These are phyloP conservation scores for Colletotrichum tamarilloi DNA, from an alignment of 2,329 filamentous ascomycete genomes.

Conservation along the genomic window DNA sequence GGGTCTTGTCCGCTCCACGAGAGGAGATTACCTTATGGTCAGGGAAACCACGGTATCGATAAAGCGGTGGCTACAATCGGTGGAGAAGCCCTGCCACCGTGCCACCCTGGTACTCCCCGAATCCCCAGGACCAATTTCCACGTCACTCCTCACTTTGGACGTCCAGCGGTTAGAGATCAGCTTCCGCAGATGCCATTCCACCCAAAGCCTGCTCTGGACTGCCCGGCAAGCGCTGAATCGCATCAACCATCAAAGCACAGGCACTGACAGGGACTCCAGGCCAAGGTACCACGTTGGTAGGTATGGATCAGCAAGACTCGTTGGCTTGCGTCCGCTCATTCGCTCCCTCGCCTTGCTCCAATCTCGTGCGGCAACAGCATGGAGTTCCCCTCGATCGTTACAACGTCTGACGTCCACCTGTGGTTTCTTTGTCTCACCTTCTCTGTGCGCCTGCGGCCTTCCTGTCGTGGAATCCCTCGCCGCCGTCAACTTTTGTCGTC, in stretches of 20 bases:
- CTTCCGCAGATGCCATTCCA: background rate
- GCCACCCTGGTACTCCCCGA: background rate
- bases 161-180: background rate
- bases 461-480: background rate
- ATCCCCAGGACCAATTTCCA: constrained; percentile 16
- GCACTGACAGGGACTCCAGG: background rate
- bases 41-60: constrained; percentile 16
- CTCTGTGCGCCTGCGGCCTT: background rate
- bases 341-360: background rate
- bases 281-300: background rate
- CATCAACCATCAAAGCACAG: constrained; percentile 5
- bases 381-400: background rate
- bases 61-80: constrained; percentile 2
- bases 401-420: background rate
- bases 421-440: background rate
- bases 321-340: background rate
- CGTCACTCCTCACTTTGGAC: constrained; percentile 15
- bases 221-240: background rate
- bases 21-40: background rate
- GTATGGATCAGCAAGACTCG: background rate
- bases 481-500: background rate
- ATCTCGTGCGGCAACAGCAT: background rate
- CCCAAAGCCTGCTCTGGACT: background rate
- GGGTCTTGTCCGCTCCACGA: constrained; percentile 2
- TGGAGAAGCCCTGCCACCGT: background rate